Conservation (phyloP, 495 filamentous ascomycete species). For the Amniculicola lignicola region DNA sequence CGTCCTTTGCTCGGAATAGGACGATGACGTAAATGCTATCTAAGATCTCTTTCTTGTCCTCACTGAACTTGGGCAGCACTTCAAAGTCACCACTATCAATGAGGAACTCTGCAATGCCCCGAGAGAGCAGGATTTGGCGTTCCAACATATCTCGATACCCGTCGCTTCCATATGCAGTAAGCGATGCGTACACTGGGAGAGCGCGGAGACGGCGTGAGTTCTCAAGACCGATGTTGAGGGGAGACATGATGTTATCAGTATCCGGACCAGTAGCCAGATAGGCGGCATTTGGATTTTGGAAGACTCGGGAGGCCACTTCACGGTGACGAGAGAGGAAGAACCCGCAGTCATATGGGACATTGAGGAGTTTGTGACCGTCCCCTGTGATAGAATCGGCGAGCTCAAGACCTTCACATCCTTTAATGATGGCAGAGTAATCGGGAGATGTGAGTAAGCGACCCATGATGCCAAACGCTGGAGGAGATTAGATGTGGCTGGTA, state of each 20-base stretch:
- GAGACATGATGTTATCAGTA: slow-evolving; percentile 60
- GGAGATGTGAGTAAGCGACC: slow-evolving; percentile 54
- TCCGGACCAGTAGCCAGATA: slow-evolving; percentile 58
- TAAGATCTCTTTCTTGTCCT: slow-evolving; percentile 38
- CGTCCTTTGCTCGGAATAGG: slow-evolving; percentile 72
- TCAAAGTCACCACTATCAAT: slow-evolving; percentile 59
- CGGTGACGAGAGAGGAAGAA: slow-evolving; percentile 75
- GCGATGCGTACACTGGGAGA: slow-evolving; percentile 78
- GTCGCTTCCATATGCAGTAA: slow-evolving; percentile 67
- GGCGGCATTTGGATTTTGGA: slow-evolving; percentile 80
- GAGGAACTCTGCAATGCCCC: slow-evolving; percentile 62
- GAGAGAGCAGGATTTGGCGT: slow-evolving; percentile 67
- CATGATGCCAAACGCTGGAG: slow-evolving; percentile 79
- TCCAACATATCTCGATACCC: slow-evolving; percentile 71
- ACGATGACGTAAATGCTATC: slow-evolving; percentile 69
- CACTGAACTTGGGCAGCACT: slow-evolving; percentile 54
- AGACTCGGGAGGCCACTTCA: slow-evolving; percentile 57
- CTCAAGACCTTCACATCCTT: slow-evolving; percentile 65
- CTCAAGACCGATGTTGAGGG: slow-evolving; percentile 83
- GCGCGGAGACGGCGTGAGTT: slow-evolving; percentile 91
- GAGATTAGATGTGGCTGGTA: background rate
- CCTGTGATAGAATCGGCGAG: slow-evolving; percentile 81
- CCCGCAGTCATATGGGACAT: slow-evolving; percentile 91
- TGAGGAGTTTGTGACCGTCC: slow-evolving; percentile 89
- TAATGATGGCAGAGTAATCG: slow-evolving; percentile 57